These are phyloP conservation scores for Leishmania major DNA, from an alignment of 208 protist genomes.

Conservation along the genomic window DNA sequence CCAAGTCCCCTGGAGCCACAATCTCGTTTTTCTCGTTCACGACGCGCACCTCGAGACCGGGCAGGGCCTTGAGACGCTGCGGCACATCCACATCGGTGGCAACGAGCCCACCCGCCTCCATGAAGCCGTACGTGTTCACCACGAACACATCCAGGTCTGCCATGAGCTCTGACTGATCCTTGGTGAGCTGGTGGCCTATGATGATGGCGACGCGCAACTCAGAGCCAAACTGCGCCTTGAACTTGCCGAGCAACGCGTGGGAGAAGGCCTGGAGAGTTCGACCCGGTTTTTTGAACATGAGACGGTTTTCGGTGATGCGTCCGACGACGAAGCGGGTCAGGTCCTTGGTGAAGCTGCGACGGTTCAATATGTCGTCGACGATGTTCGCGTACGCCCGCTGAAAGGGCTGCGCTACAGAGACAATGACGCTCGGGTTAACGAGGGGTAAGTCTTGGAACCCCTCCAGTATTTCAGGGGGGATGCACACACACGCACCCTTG, in stretches of 20 bases:
- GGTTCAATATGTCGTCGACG: conserved; percentile 89
- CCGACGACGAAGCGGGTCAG: conserved; percentile 84
- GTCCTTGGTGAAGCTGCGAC: conserved; percentile 77
- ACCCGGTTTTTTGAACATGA: conserved; percentile 88
- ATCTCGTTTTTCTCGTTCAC: conserved; percentile 93
- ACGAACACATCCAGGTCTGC: conserved; percentile 91
- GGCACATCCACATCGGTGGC: conserved; percentile 91
- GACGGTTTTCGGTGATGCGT: conserved; percentile 85
- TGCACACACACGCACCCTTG: conserved; percentile 85
- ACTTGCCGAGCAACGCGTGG: conserved; percentile 80
- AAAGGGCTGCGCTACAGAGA: conserved; percentile 84
- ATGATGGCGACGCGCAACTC: conserved; percentile 88
- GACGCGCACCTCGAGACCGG: conserved; percentile 88
- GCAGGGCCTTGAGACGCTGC: conserved; percentile 85
- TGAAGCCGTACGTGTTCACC: conserved; percentile 88
- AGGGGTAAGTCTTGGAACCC: conserved; percentile 87
- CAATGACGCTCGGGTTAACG: conserved; percentile 87
- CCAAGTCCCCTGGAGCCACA: conserved; percentile 83
- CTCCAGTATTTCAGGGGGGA: conserved; percentile 87
- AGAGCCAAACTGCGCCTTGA: conserved; percentile 88
- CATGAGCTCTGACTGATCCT: conserved; percentile 87
- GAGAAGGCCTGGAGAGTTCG: conserved; percentile 75
- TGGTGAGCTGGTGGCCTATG: conserved; percentile 81
- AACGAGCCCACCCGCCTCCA: conserved; percentile 88
- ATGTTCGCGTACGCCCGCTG: conserved; percentile 89